Conservation (phyloP, 495 filamentous ascomycete genomes). For the Pseudevernia furfuracea region DNA sequence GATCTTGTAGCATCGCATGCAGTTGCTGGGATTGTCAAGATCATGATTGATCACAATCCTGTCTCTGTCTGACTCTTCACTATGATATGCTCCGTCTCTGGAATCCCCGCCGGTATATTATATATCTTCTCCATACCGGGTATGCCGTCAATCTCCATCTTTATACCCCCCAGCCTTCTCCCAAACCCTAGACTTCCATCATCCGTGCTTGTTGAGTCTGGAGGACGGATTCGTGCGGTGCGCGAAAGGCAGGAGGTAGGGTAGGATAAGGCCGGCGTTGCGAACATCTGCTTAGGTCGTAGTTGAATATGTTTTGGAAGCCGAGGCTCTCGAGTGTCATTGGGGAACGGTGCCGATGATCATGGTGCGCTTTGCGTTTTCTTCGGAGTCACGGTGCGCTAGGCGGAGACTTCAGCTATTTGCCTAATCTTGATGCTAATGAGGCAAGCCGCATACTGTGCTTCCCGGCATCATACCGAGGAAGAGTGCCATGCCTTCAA, state of each 20-base stretch:
- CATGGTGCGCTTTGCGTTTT: slow-evolving; percentile 15
- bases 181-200: slow-evolving; percentile 7
- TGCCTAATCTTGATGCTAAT: slow-evolving; percentile 12
- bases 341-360: slow-evolving; percentile 32
- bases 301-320: slow-evolving; percentile 25
- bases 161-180: not conserved
- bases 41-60: not conserved
- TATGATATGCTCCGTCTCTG: too few species aligned
- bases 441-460: not conserved
- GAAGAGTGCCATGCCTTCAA: slow-evolving; percentile 29
- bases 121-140: not conserved
- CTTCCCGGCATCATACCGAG: slow-evolving; percentile 11
- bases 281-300: slow-evolving; percentile 30
- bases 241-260: slow-evolving; percentile 24
- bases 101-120: not conserved
- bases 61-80: not conserved
- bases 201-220: slow-evolving; percentile 15
- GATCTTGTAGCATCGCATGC: not conserved
- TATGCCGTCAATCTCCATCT: not conserved
- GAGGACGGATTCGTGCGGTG: not conserved
- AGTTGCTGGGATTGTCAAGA: not conserved
- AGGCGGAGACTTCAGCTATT: slow-evolving; percentile 15
- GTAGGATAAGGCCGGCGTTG: slow-evolving; percentile 32
- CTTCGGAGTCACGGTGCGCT: slow-evolving; percentile 26
- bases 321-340: slow-evolving; percentile 30